A percentile compares a stretch with the other conserved stretches of the same genome.
Evolutionary conservation across 2,329 filamentous ascomycete species (phyloP).

Genomic region (Penicillium glabrum): DNA sequence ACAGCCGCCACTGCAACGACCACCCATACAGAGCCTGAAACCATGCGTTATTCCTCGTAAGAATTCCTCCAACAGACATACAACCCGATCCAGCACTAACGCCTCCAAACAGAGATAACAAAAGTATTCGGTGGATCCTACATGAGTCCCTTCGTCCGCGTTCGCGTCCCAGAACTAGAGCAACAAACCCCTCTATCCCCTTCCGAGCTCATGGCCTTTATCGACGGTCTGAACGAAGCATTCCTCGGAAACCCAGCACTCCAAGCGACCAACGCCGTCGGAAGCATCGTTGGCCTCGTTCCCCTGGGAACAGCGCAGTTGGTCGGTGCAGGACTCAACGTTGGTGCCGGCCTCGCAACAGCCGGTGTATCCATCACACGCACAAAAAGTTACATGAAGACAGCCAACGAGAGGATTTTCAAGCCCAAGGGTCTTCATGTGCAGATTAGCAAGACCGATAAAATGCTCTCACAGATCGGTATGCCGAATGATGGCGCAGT

Average conservation of each 20-base stretch:
- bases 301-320: slow-evolving; percentile 21
- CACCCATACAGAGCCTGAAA: neutral
- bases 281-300: neutral
- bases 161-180: slow-evolving; percentile 11
- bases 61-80: neutral
- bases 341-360: slow-evolving; percentile 10
- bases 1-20: neutral
- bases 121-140: slow-evolving; percentile 6
- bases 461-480: slow-evolving; percentile 2
- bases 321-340: slow-evolving; percentile 16
- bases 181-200: neutral
- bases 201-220: neutral
- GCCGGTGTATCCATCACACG: slow-evolving; percentile 21
- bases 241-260: slow-evolving; percentile 6
- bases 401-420: slow-evolving; percentile 5
- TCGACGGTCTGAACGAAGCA: slow-evolving; percentile 6
- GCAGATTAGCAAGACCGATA: slow-evolving; percentile 1
- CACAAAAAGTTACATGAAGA: slow-evolving; percentile 29
- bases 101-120: slow-evolving; percentile 2
- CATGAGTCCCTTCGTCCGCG: slow-evolving; percentile 15
- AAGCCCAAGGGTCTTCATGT: neutral
- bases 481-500: neutral
- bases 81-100: neutral
- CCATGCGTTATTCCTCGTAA: slow-evolving; percentile 7
- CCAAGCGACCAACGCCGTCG: neutral